Base-by-base conservation (phyloP, 2,329 filamentous ascomycete species). In the Arachnopeziza araneosa region DNA sequence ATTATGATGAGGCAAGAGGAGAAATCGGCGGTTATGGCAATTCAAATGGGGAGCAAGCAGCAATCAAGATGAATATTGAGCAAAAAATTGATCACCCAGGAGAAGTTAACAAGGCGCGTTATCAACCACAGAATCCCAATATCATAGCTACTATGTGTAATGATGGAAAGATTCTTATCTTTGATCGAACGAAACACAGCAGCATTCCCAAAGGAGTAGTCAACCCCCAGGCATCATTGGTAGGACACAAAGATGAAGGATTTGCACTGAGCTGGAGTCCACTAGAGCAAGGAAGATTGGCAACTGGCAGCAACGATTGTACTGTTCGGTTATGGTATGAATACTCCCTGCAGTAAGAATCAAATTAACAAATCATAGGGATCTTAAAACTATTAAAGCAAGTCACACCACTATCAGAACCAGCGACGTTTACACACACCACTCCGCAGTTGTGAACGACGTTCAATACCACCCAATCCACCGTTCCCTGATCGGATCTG, bases 51-150 rank as follows among this genome's bases (percentile, higher is more conserved):
- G 89, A 91, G 65, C 83, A 87, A 23, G 81, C 86, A 22, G 80
- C 84, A 50, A 88, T 98, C 74, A 92, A 90, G 70, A 96, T 96
- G 79, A 89, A 89, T 66, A 90, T 99, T 70, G 88, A 95, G 56
- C 95, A 99, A 75, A 95, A 90, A 75, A 99, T 99, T 73, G 90
- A 96, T 73, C 95, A 99, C 73, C 92, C 93, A 19, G 90, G 91
- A 64, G 95, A 99, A 75, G 92, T 99, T 73, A 99, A 99, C 82
- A 99, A 98, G 79, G 96, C 95, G 19, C 88, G 95, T 67, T 98
- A 98, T 73, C 93, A 97, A 76, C 95, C 95, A 14, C 93, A 98
- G 74, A 99, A 99, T 71, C 92, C 93, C 5, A 92, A 99, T 70
- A 87, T 99, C 60, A 96, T 99, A 69, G 95, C 95, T 2, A 97